These are phyloP conservation scores for Punctularia strigosozonata DNA, from an alignment of 768 basidiomycete species.

Conservation along the genomic window DNA sequence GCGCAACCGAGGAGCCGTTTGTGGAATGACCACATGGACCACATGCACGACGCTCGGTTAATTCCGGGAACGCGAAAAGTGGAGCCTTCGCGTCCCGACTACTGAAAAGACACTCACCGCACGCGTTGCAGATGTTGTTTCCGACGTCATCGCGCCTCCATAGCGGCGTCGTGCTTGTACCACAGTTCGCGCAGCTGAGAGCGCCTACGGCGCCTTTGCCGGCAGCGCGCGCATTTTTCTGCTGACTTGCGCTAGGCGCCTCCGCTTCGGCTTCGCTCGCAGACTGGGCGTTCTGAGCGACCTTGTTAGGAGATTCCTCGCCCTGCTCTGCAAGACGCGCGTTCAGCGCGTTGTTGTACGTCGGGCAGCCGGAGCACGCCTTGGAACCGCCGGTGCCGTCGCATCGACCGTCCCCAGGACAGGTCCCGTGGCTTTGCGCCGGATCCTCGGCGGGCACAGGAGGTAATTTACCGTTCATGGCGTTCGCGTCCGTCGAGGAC, in stretches of 20 bases:
- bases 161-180: constrained; percentile 79
- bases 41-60: too few species aligned
- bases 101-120: constrained; percentile 68
- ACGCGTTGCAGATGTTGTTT: constrained; percentile 92
- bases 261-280: constrained; percentile 6
- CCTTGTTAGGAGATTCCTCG: not conserved
- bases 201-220: constrained; percentile 55
- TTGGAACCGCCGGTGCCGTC: constrained; percentile 93
- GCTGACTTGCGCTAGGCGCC: constrained; percentile 2
- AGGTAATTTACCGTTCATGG: too few species aligned
- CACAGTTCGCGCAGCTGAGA: constrained; percentile 78
- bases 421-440: constrained; percentile 46
- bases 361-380: constrained; percentile 92
- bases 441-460: constrained; percentile 6
- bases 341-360: constrained; percentile 77
- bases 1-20: too few species aligned
- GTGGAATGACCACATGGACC: too few species aligned
- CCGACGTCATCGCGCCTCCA: constrained; percentile 88
- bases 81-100: too few species aligned
- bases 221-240: not conserved
- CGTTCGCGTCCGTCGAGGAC: too few species aligned
- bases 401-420: constrained; percentile 96
- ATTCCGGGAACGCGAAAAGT: too few species aligned
- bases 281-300: constrained; percentile 1
- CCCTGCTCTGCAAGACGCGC: constrained; percentile 16